Conservation (phyloP, 805 yeast species). For the Ogataea trehalophila region DNA sequence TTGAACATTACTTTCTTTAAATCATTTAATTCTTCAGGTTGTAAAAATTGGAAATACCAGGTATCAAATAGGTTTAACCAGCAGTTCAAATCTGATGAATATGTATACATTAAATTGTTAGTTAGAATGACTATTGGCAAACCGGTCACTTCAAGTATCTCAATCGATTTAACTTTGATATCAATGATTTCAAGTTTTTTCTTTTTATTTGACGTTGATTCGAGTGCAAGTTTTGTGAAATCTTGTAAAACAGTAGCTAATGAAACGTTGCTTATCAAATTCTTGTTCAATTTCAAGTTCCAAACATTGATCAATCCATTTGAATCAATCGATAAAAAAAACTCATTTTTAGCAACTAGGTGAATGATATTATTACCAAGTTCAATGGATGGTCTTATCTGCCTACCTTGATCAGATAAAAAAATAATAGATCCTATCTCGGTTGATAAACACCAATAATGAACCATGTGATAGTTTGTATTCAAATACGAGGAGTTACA, state of each 20-base stretch:
- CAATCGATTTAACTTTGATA: constrained; percentile 17
- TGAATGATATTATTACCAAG: constrained; percentile 43
- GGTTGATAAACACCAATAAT: constrained; percentile 53
- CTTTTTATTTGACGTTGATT: constrained; percentile 4
- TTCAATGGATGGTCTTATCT: constrained; percentile 44
- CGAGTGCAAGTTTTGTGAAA: constrained; percentile 17
- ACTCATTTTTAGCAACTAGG: constrained; percentile 31
- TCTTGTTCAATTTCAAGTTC: constrained; percentile 35
- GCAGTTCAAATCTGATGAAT: constrained; percentile 34
- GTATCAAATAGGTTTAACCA: constrained; percentile 49
- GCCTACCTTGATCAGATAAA: constrained; percentile 41
- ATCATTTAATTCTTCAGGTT: not conserved
- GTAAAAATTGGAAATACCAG: constrained; percentile 19
- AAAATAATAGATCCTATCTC: constrained; percentile 53
- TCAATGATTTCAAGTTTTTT: constrained; percentile 19
- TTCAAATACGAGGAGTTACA: constrained; percentile 28
- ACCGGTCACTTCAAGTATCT: constrained; percentile 31
- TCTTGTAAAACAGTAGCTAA: constrained; percentile 50
- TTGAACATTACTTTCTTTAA: constrained; percentile 4
- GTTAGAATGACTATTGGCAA: constrained; percentile 38
- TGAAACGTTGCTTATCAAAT: constrained; percentile 40
- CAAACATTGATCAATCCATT: constrained; percentile 49
- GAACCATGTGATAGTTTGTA: constrained; percentile 31
- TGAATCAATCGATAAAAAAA: constrained; percentile 42
- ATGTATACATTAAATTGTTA: constrained; percentile 37